A percentile compares a stretch with the other conserved stretches of the same genome.
Conservation (phyloP, 2,329 filamentous ascomycete genomes). For the Hypoxylon sp. region DNA sequence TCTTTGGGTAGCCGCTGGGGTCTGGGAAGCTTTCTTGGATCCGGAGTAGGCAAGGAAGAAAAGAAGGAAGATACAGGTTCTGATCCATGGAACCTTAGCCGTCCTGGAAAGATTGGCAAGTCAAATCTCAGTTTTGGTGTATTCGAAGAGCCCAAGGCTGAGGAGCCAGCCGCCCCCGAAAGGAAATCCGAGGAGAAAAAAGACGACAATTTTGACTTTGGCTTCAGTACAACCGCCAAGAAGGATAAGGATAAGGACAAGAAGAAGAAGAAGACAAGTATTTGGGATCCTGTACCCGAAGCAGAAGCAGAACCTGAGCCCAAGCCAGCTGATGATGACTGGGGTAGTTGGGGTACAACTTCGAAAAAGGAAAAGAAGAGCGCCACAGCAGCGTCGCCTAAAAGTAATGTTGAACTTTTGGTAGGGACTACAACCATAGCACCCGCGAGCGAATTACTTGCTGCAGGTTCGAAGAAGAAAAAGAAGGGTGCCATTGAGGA, state of each 20-base stretch:
- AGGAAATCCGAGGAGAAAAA: constrained; percentile 39
- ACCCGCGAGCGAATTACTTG: constrained; percentile 37
- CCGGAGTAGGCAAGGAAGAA: constrained; percentile 49
- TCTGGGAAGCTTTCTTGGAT: constrained; percentile 63
- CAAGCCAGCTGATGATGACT: constrained; percentile 37
- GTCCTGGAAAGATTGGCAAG: constrained; percentile 61
- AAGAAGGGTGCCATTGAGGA: constrained; percentile 44
- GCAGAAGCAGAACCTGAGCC: constrained; percentile 48
- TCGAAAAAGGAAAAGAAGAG: constrained; percentile 54
- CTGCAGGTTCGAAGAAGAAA: constrained; percentile 48
- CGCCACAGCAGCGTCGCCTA: constrained; percentile 36
- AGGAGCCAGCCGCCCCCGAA: constrained; percentile 26
- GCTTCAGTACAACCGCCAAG: constrained; percentile 36
- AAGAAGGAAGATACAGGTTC: constrained; percentile 53
- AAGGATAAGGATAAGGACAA: constrained; percentile 48
- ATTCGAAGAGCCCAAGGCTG: constrained; percentile 51
- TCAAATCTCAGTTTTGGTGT: constrained; percentile 57
- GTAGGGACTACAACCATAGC: background rate
- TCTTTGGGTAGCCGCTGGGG: constrained; percentile 67
- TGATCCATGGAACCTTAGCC: constrained; percentile 60
- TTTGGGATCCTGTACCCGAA: constrained; percentile 49
- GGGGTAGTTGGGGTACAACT: constrained; percentile 48
- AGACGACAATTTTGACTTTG: constrained; percentile 42
- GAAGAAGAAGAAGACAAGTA: constrained; percentile 51
- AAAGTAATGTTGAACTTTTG: constrained; percentile 34